A percentile compares a stretch with the other conserved stretches of the same genome.
Evolutionary conservation across 2,329 filamentous ascomycete genomes (phyloP).

Genomic region (Phialophora macrospora): DNA sequence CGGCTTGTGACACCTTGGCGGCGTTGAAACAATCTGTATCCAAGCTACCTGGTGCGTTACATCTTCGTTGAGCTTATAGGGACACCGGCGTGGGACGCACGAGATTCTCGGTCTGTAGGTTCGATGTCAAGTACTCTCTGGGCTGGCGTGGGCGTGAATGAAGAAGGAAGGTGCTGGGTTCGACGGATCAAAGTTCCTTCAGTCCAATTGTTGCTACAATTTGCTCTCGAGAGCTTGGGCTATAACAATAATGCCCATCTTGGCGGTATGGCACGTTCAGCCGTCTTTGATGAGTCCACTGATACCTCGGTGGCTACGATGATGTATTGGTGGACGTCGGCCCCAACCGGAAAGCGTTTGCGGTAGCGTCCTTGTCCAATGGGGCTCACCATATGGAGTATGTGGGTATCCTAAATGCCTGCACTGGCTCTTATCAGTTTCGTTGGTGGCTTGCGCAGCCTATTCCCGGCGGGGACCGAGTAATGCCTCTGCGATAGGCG

Average conservation of each 20-base stretch:
- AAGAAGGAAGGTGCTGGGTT: no score
- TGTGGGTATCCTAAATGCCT: not conserved
- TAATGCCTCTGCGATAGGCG: not conserved
- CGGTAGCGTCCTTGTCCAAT: not conserved
- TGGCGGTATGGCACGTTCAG: no score
- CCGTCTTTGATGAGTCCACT: not conserved
- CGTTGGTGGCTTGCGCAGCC: not conserved
- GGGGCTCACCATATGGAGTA: not conserved
- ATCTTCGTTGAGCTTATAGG: slow-evolving; percentile 4
- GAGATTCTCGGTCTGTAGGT: not conserved
- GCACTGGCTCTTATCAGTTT: slow-evolving; percentile 11
- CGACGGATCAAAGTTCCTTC: no score
- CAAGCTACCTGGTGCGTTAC: slow-evolving; percentile 13
- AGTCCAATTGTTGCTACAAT: no score
- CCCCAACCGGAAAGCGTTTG: slow-evolving; percentile 7
- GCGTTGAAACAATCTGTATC: slow-evolving; percentile 25
- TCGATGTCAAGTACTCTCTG: no score
- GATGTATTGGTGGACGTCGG: not conserved
- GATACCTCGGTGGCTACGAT: not conserved
- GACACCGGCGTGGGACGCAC: not conserved
- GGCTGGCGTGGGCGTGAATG: no score
- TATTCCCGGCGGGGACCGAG: not conserved
- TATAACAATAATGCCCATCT: no score
- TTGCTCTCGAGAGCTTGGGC: no score
- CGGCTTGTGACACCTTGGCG: slow-evolving; percentile 33